These are phyloP conservation scores for Hyaloscypha bicolor DNA, from an alignment of 495 filamentous ascomycete genomes.

Conservation along the genomic window DNA sequence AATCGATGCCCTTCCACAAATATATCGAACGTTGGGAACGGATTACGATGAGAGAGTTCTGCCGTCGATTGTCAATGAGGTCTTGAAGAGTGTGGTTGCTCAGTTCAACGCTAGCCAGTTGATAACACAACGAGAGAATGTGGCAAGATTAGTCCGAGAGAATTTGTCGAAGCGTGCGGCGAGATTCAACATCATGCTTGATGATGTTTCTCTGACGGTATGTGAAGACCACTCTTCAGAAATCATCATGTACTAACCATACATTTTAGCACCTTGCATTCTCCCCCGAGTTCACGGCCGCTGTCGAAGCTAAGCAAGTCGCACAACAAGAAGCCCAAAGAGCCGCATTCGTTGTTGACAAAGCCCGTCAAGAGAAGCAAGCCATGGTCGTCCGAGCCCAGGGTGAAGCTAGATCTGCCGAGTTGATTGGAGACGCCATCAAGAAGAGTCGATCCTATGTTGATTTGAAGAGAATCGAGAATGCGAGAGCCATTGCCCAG, in stretches of 20 bases:
- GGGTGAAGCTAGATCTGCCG: constrained; percentile 97
- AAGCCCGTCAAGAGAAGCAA: constrained; percentile 98
- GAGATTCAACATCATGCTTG: constrained; percentile 94
- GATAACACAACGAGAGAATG: constrained; percentile 98
- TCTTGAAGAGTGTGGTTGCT: constrained; percentile 96
- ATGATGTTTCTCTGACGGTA: constrained; percentile 98
- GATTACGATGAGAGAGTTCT: constrained; percentile 98
- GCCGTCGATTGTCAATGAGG: constrained; percentile 98
- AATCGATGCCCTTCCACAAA: constrained; percentile 86
- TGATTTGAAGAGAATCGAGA: constrained; percentile 96
- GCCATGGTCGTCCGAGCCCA: constrained; percentile 97
- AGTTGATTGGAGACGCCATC: constrained; percentile 98
- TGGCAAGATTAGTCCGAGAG: constrained; percentile 86
- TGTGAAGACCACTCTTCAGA: constrained; percentile 27
- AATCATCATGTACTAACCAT: constrained; percentile 27
- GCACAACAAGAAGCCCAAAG: constrained; percentile 98
- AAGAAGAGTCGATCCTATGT: constrained; percentile 98
- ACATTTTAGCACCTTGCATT: constrained; percentile 84
- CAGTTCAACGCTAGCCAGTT: constrained; percentile 99
- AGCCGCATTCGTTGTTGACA: constrained; percentile 97
- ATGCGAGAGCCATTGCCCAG: constrained; percentile 81
- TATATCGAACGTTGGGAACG: constrained; percentile 91
- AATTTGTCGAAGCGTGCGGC: constrained; percentile 89
- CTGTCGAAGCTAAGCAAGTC: constrained; percentile 98
- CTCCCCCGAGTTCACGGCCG: constrained; percentile 98